Evolutionary conservation across 441 rosid genomes (phyloP), one percentile per base, ranked within the genome.

Genomic region (Gossypium davidsonii): DNA sequence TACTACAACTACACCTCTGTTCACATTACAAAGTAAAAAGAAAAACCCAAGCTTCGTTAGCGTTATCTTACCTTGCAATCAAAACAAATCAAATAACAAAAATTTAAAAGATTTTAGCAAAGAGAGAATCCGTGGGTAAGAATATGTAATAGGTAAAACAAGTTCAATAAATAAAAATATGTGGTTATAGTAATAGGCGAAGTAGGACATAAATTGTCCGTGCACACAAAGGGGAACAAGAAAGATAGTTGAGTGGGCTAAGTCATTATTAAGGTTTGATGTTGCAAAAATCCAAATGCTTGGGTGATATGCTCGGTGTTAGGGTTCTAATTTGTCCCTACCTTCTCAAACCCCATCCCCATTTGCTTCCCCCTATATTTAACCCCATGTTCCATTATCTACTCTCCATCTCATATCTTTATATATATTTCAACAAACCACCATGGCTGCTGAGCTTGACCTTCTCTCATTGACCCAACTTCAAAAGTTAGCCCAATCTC

Each of bases 381-480:
- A 65, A 65, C 70, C 73, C 74, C 56, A 39, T 65, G 59, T 61
- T 77, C 62, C 72, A 70, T 6, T 2, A 56, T 20, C 25, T 20
- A 12, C 6, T 56, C 21, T 20, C 26, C 23, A 55, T 7, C 23
- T 8, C 9, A 12, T 3, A 52, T 75, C 70, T 42, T 73, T 77
- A 75, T 80, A 79, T 80, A 74, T 60, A 67, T 58, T 9, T 10
- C 34, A 31, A 4, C 34, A 31, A 4, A 44, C n/a, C 21, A 49
- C 76, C 52, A 85, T 82, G 89, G 83, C 85, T 67, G 67, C 85
- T 60, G 87, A 84, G 70, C 85, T 84, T 46, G 83, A 79, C 70
- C 80, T 83, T 68, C 76, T 81, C 73, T 79, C 85, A 66, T 59
- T 78, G 60, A 77, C 66, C 73, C 82, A 78, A 15, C 67, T 72